Conservation (phyloP, 2,329 filamentous ascomycete species). For the Neurospora sp. region DNA sequence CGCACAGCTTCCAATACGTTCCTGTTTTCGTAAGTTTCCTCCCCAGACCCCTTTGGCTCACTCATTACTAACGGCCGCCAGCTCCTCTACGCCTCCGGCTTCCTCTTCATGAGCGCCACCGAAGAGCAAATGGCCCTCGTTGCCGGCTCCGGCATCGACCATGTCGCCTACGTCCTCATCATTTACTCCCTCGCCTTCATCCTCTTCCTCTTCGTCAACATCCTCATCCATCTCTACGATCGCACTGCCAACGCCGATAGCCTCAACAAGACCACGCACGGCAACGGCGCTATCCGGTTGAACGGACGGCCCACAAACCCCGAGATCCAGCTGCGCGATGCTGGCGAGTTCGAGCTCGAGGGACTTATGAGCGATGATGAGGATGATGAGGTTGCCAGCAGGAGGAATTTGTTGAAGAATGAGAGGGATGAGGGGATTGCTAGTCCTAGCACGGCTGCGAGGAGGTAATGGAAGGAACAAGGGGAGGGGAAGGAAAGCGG, state of each 20-base stretch:
- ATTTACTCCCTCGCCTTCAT: conserved; percentile 85
- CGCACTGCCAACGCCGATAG: conserved; percentile 35
- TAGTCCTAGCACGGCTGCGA: conserved; percentile 38
- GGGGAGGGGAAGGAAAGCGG: not conserved
- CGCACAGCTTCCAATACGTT: conserved; percentile 51
- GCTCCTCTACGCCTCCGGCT: conserved; percentile 85
- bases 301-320: conserved; percentile 27
- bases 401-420: conserved; percentile 26
- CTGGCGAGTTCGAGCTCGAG: conserved; percentile 88
- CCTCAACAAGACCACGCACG: conserved; percentile 22
- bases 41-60: not conserved
- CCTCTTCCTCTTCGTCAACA: conserved; percentile 81
- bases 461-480: conserved; percentile 1
- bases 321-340: conserved; percentile 60
- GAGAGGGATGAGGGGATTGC: conserved; percentile 27
- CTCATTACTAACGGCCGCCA: conserved; percentile 1
- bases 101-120: conserved; percentile 95
- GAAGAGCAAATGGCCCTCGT: conserved; percentile 90
- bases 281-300: conserved; percentile 15
- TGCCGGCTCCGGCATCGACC: conserved; percentile 64
- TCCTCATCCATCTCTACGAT: conserved; percentile 79
- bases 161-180: conserved; percentile 87
- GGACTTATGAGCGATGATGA: conserved; percentile 86
- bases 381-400: conserved; percentile 34
- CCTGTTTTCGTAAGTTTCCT: conserved; percentile 44